These are phyloP conservation scores for Pichia sp. DNA, from an alignment of 1,139 yeast genomes.

Conservation along the genomic window DNA sequence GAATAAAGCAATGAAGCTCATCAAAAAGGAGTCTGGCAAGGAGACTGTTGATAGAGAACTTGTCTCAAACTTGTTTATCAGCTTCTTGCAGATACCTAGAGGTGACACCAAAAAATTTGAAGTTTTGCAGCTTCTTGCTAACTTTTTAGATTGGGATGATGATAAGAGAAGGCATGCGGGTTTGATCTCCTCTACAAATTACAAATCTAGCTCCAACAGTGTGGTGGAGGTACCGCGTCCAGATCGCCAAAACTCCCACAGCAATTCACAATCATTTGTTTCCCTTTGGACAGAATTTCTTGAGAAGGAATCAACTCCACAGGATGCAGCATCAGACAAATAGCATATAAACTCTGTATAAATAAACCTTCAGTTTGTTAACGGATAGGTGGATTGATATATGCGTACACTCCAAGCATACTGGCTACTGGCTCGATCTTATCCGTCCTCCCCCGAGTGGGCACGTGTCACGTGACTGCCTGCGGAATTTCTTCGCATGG, in stretches of 20 bases:
- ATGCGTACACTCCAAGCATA: too few species aligned
- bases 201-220: constrained; percentile 23
- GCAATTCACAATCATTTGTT: constrained; percentile 59
- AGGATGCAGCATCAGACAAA: constrained; percentile 1
- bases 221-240: constrained; percentile 25
- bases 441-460: too few species aligned
- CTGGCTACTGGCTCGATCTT: too few species aligned
- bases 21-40: constrained; percentile 66
- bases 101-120: constrained; percentile 94
- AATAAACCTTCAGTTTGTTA: too few species aligned
- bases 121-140: constrained; percentile 76
- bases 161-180: constrained; percentile 81
- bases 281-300: constrained; percentile 85
- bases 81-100: constrained; percentile 81
- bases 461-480: too few species aligned
- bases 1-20: constrained; percentile 78
- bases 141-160: constrained; percentile 84
- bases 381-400: too few species aligned
- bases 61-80: constrained; percentile 75
- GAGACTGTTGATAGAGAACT: constrained; percentile 83
- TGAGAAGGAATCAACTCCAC: constrained; percentile 53
- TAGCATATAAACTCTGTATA: background rate
- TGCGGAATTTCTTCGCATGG: too few species aligned
- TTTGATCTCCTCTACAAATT: constrained; percentile 39
- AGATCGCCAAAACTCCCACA: constrained; percentile 31